Base-by-base conservation (phyloP, 208 protist species). In the Crithidia fasciculata region DNA sequence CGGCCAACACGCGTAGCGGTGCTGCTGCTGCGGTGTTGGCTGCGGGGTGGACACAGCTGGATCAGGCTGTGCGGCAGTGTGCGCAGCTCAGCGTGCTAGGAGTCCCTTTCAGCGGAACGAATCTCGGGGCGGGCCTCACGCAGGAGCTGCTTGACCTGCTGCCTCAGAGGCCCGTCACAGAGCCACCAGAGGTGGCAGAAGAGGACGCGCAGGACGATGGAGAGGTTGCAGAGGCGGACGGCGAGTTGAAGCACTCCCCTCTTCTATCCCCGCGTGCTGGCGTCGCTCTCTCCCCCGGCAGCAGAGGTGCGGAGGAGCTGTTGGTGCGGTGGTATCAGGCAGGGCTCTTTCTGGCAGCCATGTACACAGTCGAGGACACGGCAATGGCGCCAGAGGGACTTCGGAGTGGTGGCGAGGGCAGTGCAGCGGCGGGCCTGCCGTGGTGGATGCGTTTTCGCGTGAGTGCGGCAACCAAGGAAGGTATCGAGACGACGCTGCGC, bases 281-380 rank as follows among this genome's bases (percentile, higher is more conserved):
- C 0, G 37, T 13, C 37, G 16, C 61, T 13, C 13, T 19, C 9
- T 13, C 39, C 13, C n/a, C 40, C 68, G 7, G 19, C 72, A 28
- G 28, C 28, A 28, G 37, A 3, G 76, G 82, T 57, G 67, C 72
- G 5, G 77, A 88, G 10, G 92, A 99, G 74, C 81, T 99, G 16
- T 44, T 99, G 12, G 77, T 92, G 15, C 89, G 99, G 8, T 99
- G 98, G 98, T 98, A 99, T 70, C 97, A 99, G 80, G 71, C 91
- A 0, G 96, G 86, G 50, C 59, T 61, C 13, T 88, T 87, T 67
- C 89, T 97, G 39, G 97, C 98, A 44, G 98, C 99, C 74, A 99
- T 99, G 82, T 90, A 98, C 59, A 88, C 85, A 6, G 97, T 99
- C 64, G 90, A 91, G 9, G 84, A 95, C 61, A 58, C 89, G 9